These are phyloP conservation scores for Saccharomycopsis capsularis DNA, from an alignment of 805 yeast species.

Conservation along the genomic window DNA sequence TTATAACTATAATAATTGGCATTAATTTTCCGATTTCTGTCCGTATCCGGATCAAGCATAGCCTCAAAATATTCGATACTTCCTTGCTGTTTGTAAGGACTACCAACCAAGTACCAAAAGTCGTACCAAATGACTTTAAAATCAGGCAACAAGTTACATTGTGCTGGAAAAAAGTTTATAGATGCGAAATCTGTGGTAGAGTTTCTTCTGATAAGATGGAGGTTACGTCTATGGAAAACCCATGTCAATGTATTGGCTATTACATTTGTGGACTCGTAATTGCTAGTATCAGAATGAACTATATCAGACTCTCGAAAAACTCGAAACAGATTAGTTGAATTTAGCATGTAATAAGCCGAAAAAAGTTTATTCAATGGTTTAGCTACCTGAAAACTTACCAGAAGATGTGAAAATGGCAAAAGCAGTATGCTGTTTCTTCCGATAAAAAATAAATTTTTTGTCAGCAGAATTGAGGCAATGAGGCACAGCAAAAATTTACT, in stretches of 20 bases:
- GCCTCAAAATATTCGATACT: neutral
- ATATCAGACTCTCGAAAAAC: neutral
- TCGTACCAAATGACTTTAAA: neutral
- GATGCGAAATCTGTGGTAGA: constrained; percentile 7
- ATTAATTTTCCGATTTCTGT: constrained; percentile 3
- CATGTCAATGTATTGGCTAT: neutral
- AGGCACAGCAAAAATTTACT: too few species aligned
- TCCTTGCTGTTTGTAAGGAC: constrained; percentile 1
- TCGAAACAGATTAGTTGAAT: neutral
- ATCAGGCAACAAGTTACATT: neutral
- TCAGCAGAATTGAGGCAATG: too few species aligned
- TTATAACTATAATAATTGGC: constrained; percentile 2
- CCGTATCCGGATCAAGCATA: neutral
- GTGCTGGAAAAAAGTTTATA: neutral
- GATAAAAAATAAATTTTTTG: too few species aligned
- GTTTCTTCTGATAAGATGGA: neutral
- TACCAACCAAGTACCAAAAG: neutral
- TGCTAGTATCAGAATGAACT: neutral
- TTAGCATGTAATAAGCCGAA: too few species aligned
- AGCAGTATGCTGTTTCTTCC: too few species aligned
- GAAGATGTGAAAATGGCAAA: too few species aligned
- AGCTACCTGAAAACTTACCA: too few species aligned
- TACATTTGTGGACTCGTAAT: too few species aligned
- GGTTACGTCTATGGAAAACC: neutral
- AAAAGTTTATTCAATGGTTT: too few species aligned